phyloP scores from a whole-genome alignment of 2,329 filamentous ascomycete genomes.

The Herpotrichia juniperi region DNA sequence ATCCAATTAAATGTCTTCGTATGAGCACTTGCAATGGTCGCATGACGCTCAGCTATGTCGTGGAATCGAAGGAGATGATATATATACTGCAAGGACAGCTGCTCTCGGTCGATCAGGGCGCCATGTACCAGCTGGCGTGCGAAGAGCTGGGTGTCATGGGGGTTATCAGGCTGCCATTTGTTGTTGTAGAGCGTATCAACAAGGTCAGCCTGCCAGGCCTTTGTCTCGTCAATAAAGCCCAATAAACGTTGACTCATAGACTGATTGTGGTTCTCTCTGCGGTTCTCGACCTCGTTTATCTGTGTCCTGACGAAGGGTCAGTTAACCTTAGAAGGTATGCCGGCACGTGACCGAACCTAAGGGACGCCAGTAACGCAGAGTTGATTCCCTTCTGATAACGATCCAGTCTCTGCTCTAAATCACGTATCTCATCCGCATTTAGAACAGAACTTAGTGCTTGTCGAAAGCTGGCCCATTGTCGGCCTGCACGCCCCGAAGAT shows the following conservation, averaged over 20 bases:
- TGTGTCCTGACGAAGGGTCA: neutral
- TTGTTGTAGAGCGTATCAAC: neutral
- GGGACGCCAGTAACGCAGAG: slow-evolving; percentile 12
- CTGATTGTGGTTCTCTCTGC: neutral
- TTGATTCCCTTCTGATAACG: slow-evolving; percentile 9
- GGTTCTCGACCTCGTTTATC: neutral
- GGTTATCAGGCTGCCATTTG: neutral
- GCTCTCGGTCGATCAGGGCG: neutral
- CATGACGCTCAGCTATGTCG: neutral
- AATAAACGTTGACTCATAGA: neutral
- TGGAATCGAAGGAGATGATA: neutral
- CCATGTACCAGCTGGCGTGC: neutral
- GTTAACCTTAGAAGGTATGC: neutral
- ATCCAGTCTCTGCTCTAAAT: neutral
- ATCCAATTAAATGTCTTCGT: neutral
- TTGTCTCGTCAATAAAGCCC: neutral
- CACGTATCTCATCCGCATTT: neutral
- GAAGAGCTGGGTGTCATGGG: neutral
- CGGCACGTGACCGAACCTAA: slow-evolving; percentile 5
- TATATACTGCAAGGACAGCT: neutral
- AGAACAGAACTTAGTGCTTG: neutral
- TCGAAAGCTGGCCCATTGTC: neutral
- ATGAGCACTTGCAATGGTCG: neutral
- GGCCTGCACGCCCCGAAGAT: too few relatives aligned
- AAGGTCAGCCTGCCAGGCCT: neutral